Conservation (phyloP, 169 alveolate genomes). For the Babesia caballi region DNA sequence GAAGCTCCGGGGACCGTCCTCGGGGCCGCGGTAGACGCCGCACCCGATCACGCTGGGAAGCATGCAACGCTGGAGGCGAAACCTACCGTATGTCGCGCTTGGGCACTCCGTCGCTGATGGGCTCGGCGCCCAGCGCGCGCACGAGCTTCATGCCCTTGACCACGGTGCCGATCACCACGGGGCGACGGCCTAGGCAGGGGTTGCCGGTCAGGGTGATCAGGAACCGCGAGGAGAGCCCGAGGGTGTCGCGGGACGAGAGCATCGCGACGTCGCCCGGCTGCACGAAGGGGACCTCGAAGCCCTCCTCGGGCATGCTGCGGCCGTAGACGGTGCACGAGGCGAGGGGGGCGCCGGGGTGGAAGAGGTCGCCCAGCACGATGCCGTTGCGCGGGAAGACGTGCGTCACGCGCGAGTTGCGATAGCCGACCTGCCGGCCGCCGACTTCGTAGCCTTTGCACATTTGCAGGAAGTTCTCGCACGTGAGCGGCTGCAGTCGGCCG, state of each 20-base stretch:
- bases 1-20: slow-evolving; percentile 53
- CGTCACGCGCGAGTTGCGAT: slow-evolving; percentile 63
- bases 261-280: slow-evolving; percentile 79
- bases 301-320: slow-evolving; percentile 70
- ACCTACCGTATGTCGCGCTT: slow-evolving; percentile 56
- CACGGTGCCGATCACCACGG: slow-evolving; percentile 76
- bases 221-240: slow-evolving; percentile 67
- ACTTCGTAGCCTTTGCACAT: slow-evolving; percentile 69
- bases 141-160: slow-evolving; percentile 76
- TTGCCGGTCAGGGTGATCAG: slow-evolving; percentile 68
- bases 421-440: slow-evolving; percentile 68
- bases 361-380: slow-evolving; percentile 69
- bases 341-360: slow-evolving; percentile 47
- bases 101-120: slow-evolving; percentile 65
- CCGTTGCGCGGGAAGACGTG: slow-evolving; percentile 68
- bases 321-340: slow-evolving; percentile 70
- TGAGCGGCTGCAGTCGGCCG: slow-evolving; percentile 72
- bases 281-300: slow-evolving; percentile 66
- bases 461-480: slow-evolving; percentile 74
- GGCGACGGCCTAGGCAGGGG: slow-evolving; percentile 62
- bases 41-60: slow-evolving; percentile 35
- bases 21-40: slow-evolving; percentile 58
- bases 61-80: slow-evolving; percentile 50
- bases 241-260: slow-evolving; percentile 55
- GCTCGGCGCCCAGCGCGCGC: slow-evolving; percentile 64